Evolutionary conservation across 2,329 filamentous ascomycete genomes (phyloP), one percentile per base, ranked within the genome.

Genomic region (Stylonectria norvegica): DNA sequence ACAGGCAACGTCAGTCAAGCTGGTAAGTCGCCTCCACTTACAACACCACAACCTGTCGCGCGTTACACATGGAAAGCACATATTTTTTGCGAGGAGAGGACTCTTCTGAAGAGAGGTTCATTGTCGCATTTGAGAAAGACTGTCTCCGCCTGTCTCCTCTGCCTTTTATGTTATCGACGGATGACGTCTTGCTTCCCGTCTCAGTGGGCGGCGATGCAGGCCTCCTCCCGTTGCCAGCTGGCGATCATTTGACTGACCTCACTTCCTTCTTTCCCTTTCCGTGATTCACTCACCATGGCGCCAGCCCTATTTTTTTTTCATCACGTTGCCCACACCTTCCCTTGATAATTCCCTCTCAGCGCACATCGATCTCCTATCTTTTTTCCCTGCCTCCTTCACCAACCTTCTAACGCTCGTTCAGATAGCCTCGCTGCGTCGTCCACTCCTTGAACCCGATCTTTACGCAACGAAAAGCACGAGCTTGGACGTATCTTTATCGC

Each of bases 361-460:
- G 18, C 28, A 34, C 25, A 10, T 14, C 35, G n/a, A 28, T 17
- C 20, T 12, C 19, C 14, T 19, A 10, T 16, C 34, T 45, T 31
- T 30, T 34, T 38, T 33, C 36, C 18, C 36, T 34, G 40, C 14
- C 43, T 38, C n/a, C n/a, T n/a, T n/a, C n/a, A n/a, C n/a, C 50
- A 43, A 44, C 29, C 28, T 22, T 23, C 19, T 33, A 37, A 36
- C 37, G 14, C 36, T 47, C 43, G 10, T 47, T 32, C 45, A 67
- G 62, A 64, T 53, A 52, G 63, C 58, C 43, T 58, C 41, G 50
- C 57, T 54, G 60, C 57, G 55, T 64, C 63, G 57, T 63, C 59
- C 58, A 47, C 42, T 64, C 61, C 48, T 62, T 65, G 33, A 31
- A 31, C 40, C 15, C 20, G 34, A 19, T 45, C 38, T 40, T 25